A percentile compares a stretch with the other conserved stretches of the same genome.
phyloP scores from a whole-genome alignment of 345 rosid species.

The Rhodamnia argentea region DNA sequence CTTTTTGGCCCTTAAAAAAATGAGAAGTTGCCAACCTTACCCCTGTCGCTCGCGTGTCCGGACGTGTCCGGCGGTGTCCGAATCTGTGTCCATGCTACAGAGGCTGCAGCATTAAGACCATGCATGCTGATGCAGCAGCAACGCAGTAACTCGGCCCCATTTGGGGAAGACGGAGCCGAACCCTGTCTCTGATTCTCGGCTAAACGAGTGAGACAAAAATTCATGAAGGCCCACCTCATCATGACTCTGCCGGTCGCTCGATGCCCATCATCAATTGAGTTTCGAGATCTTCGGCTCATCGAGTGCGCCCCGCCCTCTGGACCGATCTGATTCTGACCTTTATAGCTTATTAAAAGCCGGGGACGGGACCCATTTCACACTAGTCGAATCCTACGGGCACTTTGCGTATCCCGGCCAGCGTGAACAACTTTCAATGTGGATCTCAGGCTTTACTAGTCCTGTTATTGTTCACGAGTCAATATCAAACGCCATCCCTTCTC shows the following conservation, averaged over 20 bases:
- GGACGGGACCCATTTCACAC: neutral
- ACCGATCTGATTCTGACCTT: neutral
- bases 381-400: neutral
- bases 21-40: too few species aligned
- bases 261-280: neutral
- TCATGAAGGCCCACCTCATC: neutral
- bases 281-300: neutral
- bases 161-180: neutral
- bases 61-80: too few species aligned
- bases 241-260: neutral
- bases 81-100: neutral
- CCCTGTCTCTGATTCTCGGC: neutral
- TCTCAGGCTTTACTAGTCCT: neutral
- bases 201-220: neutral
- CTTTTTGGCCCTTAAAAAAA: too few species aligned
- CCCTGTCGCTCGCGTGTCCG: too few species aligned
- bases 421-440: neutral
- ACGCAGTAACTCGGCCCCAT: neutral
- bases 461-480: neutral
- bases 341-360: neutral
- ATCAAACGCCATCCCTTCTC: neutral
- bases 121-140: neutral
- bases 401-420: neutral
- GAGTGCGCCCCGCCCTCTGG: neutral
- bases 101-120: neutral